These are phyloP conservation scores for Emergomyces pasteurianus DNA, from an alignment of 2,329 filamentous ascomycete genomes.

Conservation along the genomic window DNA sequence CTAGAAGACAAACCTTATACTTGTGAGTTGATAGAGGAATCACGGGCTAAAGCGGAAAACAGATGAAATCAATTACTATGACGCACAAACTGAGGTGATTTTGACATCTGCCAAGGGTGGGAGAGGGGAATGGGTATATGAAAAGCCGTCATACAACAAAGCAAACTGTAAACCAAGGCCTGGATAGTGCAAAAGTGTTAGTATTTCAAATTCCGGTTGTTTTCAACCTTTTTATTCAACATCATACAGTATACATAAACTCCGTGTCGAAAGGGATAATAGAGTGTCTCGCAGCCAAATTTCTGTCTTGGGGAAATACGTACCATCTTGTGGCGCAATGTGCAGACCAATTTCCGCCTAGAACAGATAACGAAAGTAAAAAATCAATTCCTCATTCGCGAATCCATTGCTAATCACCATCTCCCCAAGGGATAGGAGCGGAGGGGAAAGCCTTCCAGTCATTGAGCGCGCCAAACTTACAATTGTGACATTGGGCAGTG, in stretches of 20 bases:
- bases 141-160: constrained; percentile 16
- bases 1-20: constrained; percentile 41
- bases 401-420: neutral
- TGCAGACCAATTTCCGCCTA: constrained; percentile 25
- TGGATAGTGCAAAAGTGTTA: neutral
- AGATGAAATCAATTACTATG: neutral
- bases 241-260: neutral
- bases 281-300: neutral
- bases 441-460: neutral
- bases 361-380: neutral
- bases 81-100: neutral
- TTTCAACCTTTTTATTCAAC: neutral
- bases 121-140: neutral
- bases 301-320: neutral
- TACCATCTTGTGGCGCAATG: constrained; percentile 23
- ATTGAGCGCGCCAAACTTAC: constrained; percentile 6
- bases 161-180: constrained; percentile 27
- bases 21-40: constrained; percentile 22
- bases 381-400: neutral
- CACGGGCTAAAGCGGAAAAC: constrained; percentile 14
- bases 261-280: neutral
- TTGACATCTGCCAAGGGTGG: neutral
- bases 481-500: constrained; percentile 27
- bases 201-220: neutral
- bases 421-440: neutral